Evolutionary conservation across 2,329 filamentous ascomycete species (phyloP).

Genomic region (Cladophialophora chaetospira): DNA sequence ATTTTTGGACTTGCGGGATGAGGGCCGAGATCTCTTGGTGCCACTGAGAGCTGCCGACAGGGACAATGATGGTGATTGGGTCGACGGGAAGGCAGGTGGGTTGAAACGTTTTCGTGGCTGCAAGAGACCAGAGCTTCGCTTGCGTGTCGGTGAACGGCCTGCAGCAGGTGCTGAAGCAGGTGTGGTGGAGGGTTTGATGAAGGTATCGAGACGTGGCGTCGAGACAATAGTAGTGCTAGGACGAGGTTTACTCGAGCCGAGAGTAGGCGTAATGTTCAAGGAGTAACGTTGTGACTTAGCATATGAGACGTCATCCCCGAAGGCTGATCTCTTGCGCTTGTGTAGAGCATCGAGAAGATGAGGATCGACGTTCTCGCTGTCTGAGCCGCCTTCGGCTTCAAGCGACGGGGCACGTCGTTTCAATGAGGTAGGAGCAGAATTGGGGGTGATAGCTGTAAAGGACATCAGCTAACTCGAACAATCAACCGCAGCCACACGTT

Average conservation of each 20-base stretch:
- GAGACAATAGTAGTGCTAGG: constrained; percentile 24
- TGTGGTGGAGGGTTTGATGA: constrained; percentile 40
- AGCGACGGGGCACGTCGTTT: constrained; percentile 52
- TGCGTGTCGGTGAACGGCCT: constrained; percentile 75
- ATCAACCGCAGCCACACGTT: too few species aligned
- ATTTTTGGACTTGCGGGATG: constrained; percentile 30
- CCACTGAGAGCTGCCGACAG: constrained; percentile 81
- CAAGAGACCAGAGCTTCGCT: constrained; percentile 71
- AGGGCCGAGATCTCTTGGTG: constrained; percentile 44
- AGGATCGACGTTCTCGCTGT: constrained; percentile 64
- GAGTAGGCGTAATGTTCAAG: constrained; percentile 41
- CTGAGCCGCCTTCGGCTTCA: constrained; percentile 48
- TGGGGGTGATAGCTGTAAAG: constrained; percentile 31
- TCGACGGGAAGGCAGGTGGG: constrained; percentile 61
- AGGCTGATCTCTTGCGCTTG: constrained; percentile 44
- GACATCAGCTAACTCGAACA: too few species aligned
- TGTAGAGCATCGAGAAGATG: constrained; percentile 51
- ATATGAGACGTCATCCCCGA: constrained; percentile 36
- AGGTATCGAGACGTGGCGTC: constrained; percentile 31
- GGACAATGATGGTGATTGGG: constrained; percentile 70
- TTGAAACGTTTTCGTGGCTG: constrained; percentile 73
- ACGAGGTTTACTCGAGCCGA: constrained; percentile 15
- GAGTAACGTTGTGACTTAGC: constrained; percentile 55
- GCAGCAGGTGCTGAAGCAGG: constrained; percentile 65
- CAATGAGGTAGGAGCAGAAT: constrained; percentile 40